phyloP scores from a whole-genome alignment of 2,329 filamentous ascomycete species.

The Fusarium sp. region DNA sequence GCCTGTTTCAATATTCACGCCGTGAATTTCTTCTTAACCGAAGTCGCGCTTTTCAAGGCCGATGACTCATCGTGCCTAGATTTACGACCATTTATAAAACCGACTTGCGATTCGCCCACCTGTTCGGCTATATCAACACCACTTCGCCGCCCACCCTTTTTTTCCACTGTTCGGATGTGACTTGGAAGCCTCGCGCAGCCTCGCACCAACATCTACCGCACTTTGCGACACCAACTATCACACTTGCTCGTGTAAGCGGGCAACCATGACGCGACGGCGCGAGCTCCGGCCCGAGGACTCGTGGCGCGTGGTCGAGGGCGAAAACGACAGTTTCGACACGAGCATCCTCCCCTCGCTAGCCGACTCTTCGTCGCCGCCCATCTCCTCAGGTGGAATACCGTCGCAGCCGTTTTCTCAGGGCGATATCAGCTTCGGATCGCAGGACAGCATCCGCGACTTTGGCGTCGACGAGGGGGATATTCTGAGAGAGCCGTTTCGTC shows the following conservation, averaged over 20 bases:
- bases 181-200: not conserved
- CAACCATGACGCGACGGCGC: conserved; percentile 38
- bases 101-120: conserved; percentile 10
- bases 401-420: conserved; percentile 58
- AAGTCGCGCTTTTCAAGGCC: not conserved
- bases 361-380: conserved; percentile 50
- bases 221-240: not conserved
- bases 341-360: conserved; percentile 57
- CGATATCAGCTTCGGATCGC: conserved; percentile 55
- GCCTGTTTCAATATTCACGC: not conserved
- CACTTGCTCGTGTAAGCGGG: not conserved
- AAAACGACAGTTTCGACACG: conserved; percentile 67
- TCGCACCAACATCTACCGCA: not conserved
- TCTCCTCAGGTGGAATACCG: conserved; percentile 49
- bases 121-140: not conserved
- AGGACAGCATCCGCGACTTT: conserved; percentile 65
- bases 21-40: conserved; percentile 5
- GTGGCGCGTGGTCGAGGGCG: conserved; percentile 68
- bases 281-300: conserved; percentile 57
- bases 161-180: conserved; percentile 16
- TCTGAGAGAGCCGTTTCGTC: conserved; percentile 62
- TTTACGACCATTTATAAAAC: not conserved
- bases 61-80: conserved; percentile 27
- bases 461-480: conserved; percentile 61
- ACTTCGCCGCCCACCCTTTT: conserved; percentile 1